These are phyloP conservation scores for Colletotrichum endophyticum DNA, from an alignment of 2,329 filamentous ascomycete genomes.

Conservation along the genomic window DNA sequence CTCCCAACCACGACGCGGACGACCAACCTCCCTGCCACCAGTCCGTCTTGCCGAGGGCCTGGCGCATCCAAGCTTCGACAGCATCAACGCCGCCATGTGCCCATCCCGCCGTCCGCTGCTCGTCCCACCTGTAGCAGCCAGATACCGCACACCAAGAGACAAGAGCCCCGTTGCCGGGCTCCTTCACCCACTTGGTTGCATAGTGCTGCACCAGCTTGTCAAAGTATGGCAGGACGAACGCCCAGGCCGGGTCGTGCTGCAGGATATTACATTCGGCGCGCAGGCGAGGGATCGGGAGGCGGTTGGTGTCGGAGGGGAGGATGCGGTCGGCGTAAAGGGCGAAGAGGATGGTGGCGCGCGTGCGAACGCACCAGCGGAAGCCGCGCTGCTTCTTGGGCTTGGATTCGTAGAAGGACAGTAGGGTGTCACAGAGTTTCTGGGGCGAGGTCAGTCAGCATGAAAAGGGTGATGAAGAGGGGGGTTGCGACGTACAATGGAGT, in stretches of 20 bases:
- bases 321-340: not conserved
- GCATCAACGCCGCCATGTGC: not conserved
- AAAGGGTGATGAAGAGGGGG: not conserved
- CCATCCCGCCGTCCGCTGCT: not conserved
- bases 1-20: not conserved
- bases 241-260: not conserved
- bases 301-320: not conserved
- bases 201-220: not conserved
- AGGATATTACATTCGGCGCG: not conserved
- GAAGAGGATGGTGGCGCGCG: not conserved
- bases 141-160: not conserved
- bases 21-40: not conserved
- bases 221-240: not conserved
- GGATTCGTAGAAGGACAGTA: not conserved
- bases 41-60: not conserved
- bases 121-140: not conserved
- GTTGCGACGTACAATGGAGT: not conserved
- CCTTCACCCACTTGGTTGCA: not conserved
- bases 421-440: not conserved
- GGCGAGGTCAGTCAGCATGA: not conserved
- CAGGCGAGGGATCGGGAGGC: not conserved
- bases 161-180: not conserved
- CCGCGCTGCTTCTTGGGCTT: not conserved
- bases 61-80: not conserved
- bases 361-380: not conserved